Base-by-base conservation (phyloP, 139 green algal species). In the Picochlorum sp. region DNA sequence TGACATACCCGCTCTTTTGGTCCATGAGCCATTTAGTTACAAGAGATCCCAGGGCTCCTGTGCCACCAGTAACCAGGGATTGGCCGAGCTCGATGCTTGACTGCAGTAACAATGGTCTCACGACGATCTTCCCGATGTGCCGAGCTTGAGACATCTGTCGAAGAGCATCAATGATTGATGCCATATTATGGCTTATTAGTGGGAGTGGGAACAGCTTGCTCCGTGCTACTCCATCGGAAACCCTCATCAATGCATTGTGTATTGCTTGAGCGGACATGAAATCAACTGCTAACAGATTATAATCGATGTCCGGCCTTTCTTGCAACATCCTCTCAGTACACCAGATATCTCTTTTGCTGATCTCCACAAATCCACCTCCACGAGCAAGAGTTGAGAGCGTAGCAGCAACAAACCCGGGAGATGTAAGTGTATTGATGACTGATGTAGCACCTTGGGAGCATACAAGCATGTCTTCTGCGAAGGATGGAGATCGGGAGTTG, bases 331-430 rank as follows among this genome's bases (percentile, higher is more conserved):
- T 68, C 11, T 62, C 65, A 2, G 70, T 57, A 26, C 66, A 78
- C 82, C 82, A 92, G 44, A 95, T 87, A 81, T 90, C 87, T 37
- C 87, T 72, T 82, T 95, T 95, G 68, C 78, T 81, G 61, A 95
- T 91, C 69, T 95, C 87, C 34, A 88, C 75, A 57, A 90, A 71
- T 0, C 62, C 32, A 3, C 80, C 87, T 41, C 81, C 83, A 14
- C 18, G 34, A 38, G 30, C 60, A 34, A 92, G 49, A 10, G 61
- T 24, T 24, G 83, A 70, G 41, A 92, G 57, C 6, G 74, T 84
- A 20, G 71, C 82, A 6, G 70, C 72, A 52, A 95, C 85, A 78
- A 95, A 86, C 56, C 85, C 87, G 15, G 82, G 77, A 5, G 77
- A 85, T 11, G 87, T 95, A 65, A 95, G 72, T n/a, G 79, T 83